phyloP scores from a whole-genome alignment of 2,329 filamentous ascomycete species.

The Nannizziopsis barbatae region DNA sequence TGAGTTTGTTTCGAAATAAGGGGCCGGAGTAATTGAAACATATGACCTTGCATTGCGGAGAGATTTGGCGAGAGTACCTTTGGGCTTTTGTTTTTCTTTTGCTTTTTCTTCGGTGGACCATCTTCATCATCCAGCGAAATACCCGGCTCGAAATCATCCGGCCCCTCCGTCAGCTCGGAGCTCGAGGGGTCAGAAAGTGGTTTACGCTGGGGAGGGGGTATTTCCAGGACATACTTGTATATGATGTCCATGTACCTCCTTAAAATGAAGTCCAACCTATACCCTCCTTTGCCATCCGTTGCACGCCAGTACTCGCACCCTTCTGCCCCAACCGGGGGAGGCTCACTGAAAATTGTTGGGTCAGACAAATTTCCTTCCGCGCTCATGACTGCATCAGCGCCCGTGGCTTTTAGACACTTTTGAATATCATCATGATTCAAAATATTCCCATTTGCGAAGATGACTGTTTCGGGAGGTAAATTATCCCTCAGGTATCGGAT shows the following conservation, averaged over 20 bases:
- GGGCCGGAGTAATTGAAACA: constrained; percentile 81
- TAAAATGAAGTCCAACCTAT: constrained; percentile 76
- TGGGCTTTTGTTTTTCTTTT: constrained; percentile 34
- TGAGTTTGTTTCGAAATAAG: constrained; percentile 70
- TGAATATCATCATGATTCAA: constrained; percentile 68
- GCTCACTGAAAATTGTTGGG: constrained; percentile 67
- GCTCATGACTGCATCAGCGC: constrained; percentile 88
- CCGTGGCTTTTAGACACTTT: constrained; percentile 66
- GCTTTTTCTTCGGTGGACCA: constrained; percentile 41
- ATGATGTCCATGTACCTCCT: constrained; percentile 85
- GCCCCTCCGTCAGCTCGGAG: constrained; percentile 22
- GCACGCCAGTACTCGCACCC: constrained; percentile 80
- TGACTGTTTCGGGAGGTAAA: constrained; percentile 73
- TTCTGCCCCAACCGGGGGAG: constrained; percentile 53
- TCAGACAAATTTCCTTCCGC: constrained; percentile 92
- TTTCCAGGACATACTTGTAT: constrained; percentile 61
- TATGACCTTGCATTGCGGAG: constrained; percentile 72
- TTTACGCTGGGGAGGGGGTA: constrained; percentile 51
- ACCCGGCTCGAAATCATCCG: constrained; percentile 14
- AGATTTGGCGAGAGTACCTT: constrained; percentile 53
- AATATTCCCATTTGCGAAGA: constrained; percentile 95
- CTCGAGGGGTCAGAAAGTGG: constrained; percentile 62
- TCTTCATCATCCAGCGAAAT: constrained; percentile 28
- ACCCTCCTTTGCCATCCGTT: constrained; percentile 67
- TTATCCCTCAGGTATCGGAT: constrained; percentile 73